Percentiles rank a stretch among this genome's conserved stretches.
Conservation (phyloP, 2,329 filamentous ascomycete species). For the Monosporascus cannonballus region DNA sequence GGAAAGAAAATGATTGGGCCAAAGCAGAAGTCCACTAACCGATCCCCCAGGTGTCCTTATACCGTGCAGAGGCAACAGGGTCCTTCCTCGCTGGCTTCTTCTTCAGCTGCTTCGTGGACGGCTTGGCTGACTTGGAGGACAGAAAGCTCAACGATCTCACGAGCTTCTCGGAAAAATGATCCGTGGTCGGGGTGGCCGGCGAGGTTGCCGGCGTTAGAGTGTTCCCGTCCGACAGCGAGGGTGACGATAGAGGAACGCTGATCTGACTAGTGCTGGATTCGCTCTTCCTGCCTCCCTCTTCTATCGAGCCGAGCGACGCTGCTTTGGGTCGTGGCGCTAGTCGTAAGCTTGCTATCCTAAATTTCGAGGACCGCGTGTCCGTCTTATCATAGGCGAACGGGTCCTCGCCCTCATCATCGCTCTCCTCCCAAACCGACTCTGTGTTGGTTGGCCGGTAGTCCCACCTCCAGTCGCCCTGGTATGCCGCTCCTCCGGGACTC, state of each 20-base stretch:
- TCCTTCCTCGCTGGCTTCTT: slow-evolving; percentile 16
- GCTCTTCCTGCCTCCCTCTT: slow-evolving; percentile 14
- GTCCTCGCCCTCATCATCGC: slow-evolving; percentile 35
- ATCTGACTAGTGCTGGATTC: slow-evolving; percentile 19
- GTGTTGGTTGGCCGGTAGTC: slow-evolving; percentile 43
- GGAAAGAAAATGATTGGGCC: not conserved
- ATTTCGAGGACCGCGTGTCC: slow-evolving; percentile 12
- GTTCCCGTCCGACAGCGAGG: slow-evolving; percentile 22
- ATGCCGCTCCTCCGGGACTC: slow-evolving; percentile 15
- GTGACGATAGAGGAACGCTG: slow-evolving; percentile 21
- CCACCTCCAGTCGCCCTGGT: slow-evolving; percentile 41
- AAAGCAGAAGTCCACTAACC: not conserved
- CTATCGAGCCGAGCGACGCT: slow-evolving; percentile 25
- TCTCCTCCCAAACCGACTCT: slow-evolving; percentile 32
- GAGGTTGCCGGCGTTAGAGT: slow-evolving; percentile 22
- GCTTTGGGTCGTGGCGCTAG: slow-evolving; percentile 20
- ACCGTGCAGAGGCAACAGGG: not conserved
- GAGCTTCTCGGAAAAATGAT: slow-evolving; percentile 21
- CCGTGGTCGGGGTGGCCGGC: slow-evolving; percentile 21
- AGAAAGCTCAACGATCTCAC: slow-evolving; percentile 22
- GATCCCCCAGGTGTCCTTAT: not conserved
- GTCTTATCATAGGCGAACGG: slow-evolving; percentile 25
- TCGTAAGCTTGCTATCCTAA: slow-evolving; percentile 17
- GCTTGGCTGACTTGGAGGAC: slow-evolving; percentile 14
- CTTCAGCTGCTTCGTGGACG: slow-evolving; percentile 18